Evolutionary conservation across 2,329 filamentous ascomycete genomes (phyloP).

Genomic region (Trichoderma sp.): DNA sequence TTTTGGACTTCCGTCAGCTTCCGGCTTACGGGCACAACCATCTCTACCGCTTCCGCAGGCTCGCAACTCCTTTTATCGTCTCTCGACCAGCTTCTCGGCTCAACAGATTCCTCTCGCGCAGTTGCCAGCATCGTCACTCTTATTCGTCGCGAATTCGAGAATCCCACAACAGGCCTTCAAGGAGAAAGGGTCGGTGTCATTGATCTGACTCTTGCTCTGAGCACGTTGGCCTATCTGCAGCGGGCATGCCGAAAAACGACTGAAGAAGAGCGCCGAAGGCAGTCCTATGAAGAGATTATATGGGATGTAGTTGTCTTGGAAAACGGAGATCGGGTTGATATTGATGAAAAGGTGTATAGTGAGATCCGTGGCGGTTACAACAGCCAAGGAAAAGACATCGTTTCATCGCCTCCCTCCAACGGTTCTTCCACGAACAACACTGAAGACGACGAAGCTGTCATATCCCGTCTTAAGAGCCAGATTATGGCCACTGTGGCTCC

Average conservation of each 20-base stretch:
- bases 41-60: slow-evolving; percentile 56
- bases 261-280: slow-evolving; percentile 51
- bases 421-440: background rate
- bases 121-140: slow-evolving; percentile 67
- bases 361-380: background rate
- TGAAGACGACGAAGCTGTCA: slow-evolving; percentile 46
- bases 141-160: slow-evolving; percentile 64
- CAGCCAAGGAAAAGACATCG: background rate
- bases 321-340: slow-evolving; percentile 59
- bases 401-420: background rate
- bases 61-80: slow-evolving; percentile 60
- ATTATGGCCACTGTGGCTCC: slow-evolving; percentile 57
- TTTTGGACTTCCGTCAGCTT: slow-evolving; percentile 65
- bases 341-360: slow-evolving; percentile 41
- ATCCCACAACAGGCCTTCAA: slow-evolving; percentile 59
- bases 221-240: slow-evolving; percentile 64
- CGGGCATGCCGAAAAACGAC: slow-evolving; percentile 54
- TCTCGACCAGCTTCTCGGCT: slow-evolving; percentile 66
- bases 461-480: slow-evolving; percentile 51
- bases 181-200: slow-evolving; percentile 62
- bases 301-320: slow-evolving; percentile 68
- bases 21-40: slow-evolving; percentile 56
- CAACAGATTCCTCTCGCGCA: slow-evolving; percentile 68
- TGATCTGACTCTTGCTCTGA: slow-evolving; percentile 63
- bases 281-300: slow-evolving; percentile 57